Conservation (phyloP, 805 yeast species). For the Kodamaea restingae region DNA sequence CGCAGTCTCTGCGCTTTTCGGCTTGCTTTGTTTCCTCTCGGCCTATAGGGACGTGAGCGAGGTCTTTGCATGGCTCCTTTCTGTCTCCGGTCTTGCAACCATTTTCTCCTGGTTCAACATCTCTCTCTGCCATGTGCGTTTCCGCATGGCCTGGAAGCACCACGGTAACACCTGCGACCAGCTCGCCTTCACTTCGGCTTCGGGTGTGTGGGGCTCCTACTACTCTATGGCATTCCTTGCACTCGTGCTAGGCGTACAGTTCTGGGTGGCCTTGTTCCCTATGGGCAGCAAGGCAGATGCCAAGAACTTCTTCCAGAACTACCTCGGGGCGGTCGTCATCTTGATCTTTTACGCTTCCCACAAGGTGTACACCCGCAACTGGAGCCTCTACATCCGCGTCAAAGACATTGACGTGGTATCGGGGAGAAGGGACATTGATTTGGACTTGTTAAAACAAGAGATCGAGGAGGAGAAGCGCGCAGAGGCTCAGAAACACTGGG, state of each 20-base stretch:
- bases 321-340: conserved; percentile 23
- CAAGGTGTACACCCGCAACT: conserved; percentile 19
- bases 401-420: conserved; percentile 23
- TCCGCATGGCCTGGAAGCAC: conserved; percentile 26
- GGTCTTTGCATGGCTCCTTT: conserved; percentile 28
- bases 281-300: conserved; percentile 18
- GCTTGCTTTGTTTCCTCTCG: conserved; percentile 16
- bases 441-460: conserved; percentile 19
- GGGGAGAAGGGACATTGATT: conserved; percentile 23
- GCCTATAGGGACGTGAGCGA: conserved; percentile 13
- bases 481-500: conserved; percentile 13
- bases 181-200: conserved; percentile 19
- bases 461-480: conserved; percentile 18
- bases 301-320: conserved; percentile 21
- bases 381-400: conserved; percentile 18
- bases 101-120: conserved; percentile 35
- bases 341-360: conserved; percentile 21
- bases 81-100: conserved; percentile 34
- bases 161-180: conserved; percentile 22
- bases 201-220: conserved; percentile 24
- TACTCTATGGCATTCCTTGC: conserved; percentile 21
- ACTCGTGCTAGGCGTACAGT: conserved; percentile 22
- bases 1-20: conserved; percentile 12
- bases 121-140: conserved; percentile 29
- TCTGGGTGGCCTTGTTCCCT: conserved; percentile 27